These are phyloP conservation scores for Inga oerstediana DNA, from an alignment of 306 rosid species.

Conservation along the genomic window DNA sequence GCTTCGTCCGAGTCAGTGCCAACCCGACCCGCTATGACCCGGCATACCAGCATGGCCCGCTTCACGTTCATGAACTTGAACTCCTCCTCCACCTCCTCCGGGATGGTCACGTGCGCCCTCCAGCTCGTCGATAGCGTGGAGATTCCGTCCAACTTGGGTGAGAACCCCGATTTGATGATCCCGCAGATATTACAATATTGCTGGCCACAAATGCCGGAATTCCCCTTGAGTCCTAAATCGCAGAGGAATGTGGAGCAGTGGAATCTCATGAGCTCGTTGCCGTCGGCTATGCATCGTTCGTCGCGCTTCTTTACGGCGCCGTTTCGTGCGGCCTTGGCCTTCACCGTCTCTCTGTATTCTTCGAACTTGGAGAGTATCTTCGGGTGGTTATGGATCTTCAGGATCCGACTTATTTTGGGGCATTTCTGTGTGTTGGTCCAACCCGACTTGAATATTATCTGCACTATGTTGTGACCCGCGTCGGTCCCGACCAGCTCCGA, in stretches of 20 bases:
- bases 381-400: conserved; percentile 85
- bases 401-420: conserved; percentile 59
- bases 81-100: conserved; percentile 80
- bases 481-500: conserved; percentile 80
- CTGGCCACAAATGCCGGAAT: conserved; percentile 69
- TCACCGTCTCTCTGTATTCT: conserved; percentile 80
- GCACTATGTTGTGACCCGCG: conserved; percentile 87
- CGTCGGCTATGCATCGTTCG: conserved; percentile 92
- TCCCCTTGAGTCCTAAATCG: conserved; percentile 72
- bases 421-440: conserved; percentile 54
- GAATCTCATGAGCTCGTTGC: conserved; percentile 89
- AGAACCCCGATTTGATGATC: conserved; percentile 83
- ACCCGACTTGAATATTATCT: conserved; percentile 85
- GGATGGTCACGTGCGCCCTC: conserved; percentile 85
- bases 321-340: conserved; percentile 62
- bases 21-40: conserved; percentile 91
- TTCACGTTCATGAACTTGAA: conserved; percentile 87
- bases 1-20: conserved; percentile 61
- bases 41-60: conserved; percentile 86
- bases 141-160: conserved; percentile 85
- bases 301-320: conserved; percentile 50
- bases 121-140: conserved; percentile 86
- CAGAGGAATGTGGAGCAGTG: conserved; percentile 89
- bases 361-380: conserved; percentile 84
- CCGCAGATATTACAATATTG: conserved; percentile 87